Evolutionary conservation across 495 filamentous ascomycete genomes (phyloP), one percentile per base, ranked within the genome.

Genomic region (Cryomyces minteri): DNA sequence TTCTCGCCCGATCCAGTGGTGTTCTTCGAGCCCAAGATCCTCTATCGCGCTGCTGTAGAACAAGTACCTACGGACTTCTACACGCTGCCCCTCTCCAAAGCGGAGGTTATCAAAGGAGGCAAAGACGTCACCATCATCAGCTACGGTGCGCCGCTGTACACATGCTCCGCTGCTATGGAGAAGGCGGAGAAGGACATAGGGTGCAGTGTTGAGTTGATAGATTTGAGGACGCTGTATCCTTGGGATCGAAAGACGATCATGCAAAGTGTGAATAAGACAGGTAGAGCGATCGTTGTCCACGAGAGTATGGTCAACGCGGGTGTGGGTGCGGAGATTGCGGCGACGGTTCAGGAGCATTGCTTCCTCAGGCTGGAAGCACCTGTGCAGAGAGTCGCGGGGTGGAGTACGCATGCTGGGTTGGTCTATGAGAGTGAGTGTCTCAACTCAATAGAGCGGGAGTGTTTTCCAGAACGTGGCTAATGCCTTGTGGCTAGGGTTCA

Each of bases 281-380:
- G 90, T 0, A 63, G 88, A 43, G 88, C 85, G 32, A 70, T 98
- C 31, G 80, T 98, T 1, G 90, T 96, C 6, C 90, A 98, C 59
- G 90, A 98, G 62, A 80, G 84, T 45, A 94, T 94, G 84, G 67
- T 92, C 44, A 96, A 94, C 60, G 88, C 84, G 10, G 92, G 90
- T 9, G 73, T 96, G 25, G 90, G 92, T 7, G 88, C 93, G 12
- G 87, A 96, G 57, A 78, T 98, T 4, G 85, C 92, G 0, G 84
- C 86, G 0, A 88, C 85, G 6, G 82, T 98, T 45, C 88, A 96
- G 57, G 84, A 88, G 42, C 74, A 76, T 40, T 84, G 86, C 1
- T 98, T 98, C 57, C 58, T 94, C 55, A 73, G 76, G 25, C 64
- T 98, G 4, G 87, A 96, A 54, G 88, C 90, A n/a, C 90, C 90